phyloP scores from a whole-genome alignment of 768 basidiomycete species.

The Phaeotremella skinneri region DNA sequence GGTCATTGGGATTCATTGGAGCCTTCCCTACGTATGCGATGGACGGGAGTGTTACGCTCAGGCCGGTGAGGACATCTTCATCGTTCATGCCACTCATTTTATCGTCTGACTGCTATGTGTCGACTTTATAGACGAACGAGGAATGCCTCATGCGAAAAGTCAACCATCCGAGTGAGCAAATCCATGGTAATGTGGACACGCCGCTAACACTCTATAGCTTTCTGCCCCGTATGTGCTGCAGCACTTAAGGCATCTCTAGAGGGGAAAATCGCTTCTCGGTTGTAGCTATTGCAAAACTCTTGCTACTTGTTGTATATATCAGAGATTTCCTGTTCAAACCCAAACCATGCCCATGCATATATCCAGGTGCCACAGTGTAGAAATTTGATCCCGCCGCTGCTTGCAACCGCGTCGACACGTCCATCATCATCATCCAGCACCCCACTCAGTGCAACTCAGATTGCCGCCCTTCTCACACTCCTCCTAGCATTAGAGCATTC shows the following conservation, averaged over 20 bases:
- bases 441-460: no score
- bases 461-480: no score
- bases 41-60: slow-evolving; percentile 35
- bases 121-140: slow-evolving; percentile 36
- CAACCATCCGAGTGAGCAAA: slow-evolving; percentile 37
- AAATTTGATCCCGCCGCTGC: no score
- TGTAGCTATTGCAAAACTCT: background rate
- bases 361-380: no score
- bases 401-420: no score
- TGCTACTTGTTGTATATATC: no score
- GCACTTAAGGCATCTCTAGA: slow-evolving; percentile 15
- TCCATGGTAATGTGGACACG: background rate
- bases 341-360: no score
- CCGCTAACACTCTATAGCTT: slow-evolving; percentile 16
- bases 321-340: no score
- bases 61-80: slow-evolving; percentile 47
- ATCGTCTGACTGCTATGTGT: background rate
- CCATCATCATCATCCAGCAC: no score
- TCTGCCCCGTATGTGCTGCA: slow-evolving; percentile 41
- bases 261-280: background rate
- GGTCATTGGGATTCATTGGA: slow-evolving; percentile 32
- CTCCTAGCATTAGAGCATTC: no score
- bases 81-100: background rate
- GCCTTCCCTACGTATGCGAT: slow-evolving; percentile 44
- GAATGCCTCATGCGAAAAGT: slow-evolving; percentile 48